Evolutionary conservation across 148 eudicot species (phyloP).

Genomic region (Amaranthus cruentus): DNA sequence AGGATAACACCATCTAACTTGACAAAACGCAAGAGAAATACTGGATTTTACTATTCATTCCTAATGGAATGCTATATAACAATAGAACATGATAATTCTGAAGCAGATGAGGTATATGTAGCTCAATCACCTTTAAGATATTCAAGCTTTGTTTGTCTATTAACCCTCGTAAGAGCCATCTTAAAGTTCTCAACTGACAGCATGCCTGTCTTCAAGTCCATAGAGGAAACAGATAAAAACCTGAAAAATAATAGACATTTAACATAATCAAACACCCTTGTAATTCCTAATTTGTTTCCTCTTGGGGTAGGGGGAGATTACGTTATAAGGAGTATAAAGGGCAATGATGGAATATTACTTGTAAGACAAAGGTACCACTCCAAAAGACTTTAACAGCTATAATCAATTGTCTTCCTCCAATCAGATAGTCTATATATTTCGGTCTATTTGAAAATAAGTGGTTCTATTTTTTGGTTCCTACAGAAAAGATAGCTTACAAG

Average conservation of each 20-base stretch:
- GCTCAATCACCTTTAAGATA: constrained; percentile 53
- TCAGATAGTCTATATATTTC: not conserved
- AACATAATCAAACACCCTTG: constrained; percentile 6
- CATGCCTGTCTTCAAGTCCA: constrained; percentile 64
- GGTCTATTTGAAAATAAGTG: not conserved
- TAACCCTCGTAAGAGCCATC: constrained; percentile 46
- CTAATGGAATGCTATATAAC: too few relatives aligned
- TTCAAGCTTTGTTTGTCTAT: constrained; percentile 73
- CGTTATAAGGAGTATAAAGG: not conserved
- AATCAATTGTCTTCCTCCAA: not conserved
- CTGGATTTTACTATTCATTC: too few relatives aligned
- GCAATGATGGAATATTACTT: not conserved
- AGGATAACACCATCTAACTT: too few relatives aligned
- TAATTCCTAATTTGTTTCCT: not conserved
- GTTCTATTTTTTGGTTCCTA: not conserved
- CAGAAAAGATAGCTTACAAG: constrained; percentile 51
- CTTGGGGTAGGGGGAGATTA: not conserved
- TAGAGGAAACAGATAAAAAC: constrained; percentile 63
- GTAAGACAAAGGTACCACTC: not conserved
- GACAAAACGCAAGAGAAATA: too few relatives aligned
- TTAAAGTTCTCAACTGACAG: constrained; percentile 64
- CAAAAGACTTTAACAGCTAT: not conserved
- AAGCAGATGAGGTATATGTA: not conserved
- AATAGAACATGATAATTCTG: too few relatives aligned
- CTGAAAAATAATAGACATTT: constrained; percentile 27